phyloP scores from a whole-genome alignment of 805 yeast genomes.

The Metschnikowia sp. region DNA sequence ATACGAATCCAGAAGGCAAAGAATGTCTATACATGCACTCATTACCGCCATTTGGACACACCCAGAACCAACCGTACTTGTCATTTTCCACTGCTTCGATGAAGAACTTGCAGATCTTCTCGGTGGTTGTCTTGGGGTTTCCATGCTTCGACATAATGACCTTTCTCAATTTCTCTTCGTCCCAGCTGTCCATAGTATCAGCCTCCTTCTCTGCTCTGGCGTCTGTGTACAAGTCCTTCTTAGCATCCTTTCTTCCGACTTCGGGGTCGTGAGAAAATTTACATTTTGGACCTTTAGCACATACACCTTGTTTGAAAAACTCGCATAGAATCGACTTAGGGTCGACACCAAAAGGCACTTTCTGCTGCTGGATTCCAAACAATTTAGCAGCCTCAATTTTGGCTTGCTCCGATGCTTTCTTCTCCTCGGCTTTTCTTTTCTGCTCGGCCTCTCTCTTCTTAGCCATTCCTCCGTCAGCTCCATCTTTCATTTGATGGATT shows the following conservation, averaged over 20 bases:
- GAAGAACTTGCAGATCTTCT: constrained; percentile 88
- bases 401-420: constrained; percentile 88
- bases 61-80: constrained; percentile 99
- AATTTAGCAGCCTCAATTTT: constrained; percentile 81
- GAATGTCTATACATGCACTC: constrained; percentile 94
- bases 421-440: constrained; percentile 67
- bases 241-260: constrained; percentile 81
- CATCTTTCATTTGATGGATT: constrained; percentile 41
- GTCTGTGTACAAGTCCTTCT: constrained; percentile 91
- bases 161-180: constrained; percentile 85
- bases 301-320: constrained; percentile 79
- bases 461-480: constrained; percentile 46
- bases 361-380: constrained; percentile 70
- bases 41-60: constrained; percentile 91
- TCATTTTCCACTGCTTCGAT: constrained; percentile 97
- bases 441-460: constrained; percentile 75
- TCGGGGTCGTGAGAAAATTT: constrained; percentile 88
- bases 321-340: constrained; percentile 93
- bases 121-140: constrained; percentile 90
- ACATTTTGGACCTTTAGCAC: constrained; percentile 83
- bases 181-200: constrained; percentile 96
- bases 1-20: constrained; percentile 92
- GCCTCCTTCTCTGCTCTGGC: constrained; percentile 67
- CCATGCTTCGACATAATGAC: constrained; percentile 93
- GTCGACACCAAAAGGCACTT: constrained; percentile 95